Conservation (phyloP, 1,284 basidiomycete genomes). For the Pseudozyma pruni region DNA sequence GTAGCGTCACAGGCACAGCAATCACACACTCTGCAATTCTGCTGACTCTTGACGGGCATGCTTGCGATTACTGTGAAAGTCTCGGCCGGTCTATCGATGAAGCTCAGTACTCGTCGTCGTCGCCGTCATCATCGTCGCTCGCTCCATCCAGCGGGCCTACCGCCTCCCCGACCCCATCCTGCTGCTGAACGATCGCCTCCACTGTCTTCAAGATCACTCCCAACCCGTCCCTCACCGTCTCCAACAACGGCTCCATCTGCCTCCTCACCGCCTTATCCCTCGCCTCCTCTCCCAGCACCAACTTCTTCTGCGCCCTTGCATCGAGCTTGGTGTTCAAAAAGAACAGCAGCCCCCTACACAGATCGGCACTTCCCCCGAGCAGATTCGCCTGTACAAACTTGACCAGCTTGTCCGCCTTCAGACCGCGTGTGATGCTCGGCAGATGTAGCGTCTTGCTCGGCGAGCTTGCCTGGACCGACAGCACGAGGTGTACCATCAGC, state of each 20-base stretch:
- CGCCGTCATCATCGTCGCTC: constrained; percentile 3
- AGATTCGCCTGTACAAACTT: constrained; percentile 37
- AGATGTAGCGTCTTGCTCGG: constrained; percentile 41
- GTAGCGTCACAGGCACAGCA: not conserved
- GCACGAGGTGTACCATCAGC: constrained; percentile 50
- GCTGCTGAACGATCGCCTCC: constrained; percentile 34
- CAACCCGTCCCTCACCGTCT: constrained; percentile 18
- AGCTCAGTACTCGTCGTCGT: constrained; percentile 6
- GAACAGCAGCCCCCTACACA: constrained; percentile 53
- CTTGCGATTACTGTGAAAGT: too few relatives aligned
- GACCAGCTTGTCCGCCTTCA: constrained; percentile 11
- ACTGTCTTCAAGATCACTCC: constrained; percentile 9
- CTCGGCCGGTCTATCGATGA: too few relatives aligned
- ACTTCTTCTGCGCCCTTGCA: constrained; percentile 14
- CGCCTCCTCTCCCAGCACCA: constrained; percentile 27
- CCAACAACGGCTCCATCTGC: constrained; percentile 16
- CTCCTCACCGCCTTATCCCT: constrained; percentile 4
- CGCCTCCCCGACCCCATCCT: constrained; percentile 7
- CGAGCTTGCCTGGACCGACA: constrained; percentile 47
- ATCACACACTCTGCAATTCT: not conserved
- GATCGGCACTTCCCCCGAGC: constrained; percentile 44
- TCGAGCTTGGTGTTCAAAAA: constrained; percentile 49
- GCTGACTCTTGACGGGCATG: too few relatives aligned
- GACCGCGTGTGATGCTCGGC: constrained; percentile 8
- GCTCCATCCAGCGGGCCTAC: constrained; percentile 1